Evolutionary conservation across 495 filamentous ascomycete genomes (phyloP), one percentile per base, ranked within the genome.

Genomic region (Hyphodiscus hymeniophilus): DNA sequence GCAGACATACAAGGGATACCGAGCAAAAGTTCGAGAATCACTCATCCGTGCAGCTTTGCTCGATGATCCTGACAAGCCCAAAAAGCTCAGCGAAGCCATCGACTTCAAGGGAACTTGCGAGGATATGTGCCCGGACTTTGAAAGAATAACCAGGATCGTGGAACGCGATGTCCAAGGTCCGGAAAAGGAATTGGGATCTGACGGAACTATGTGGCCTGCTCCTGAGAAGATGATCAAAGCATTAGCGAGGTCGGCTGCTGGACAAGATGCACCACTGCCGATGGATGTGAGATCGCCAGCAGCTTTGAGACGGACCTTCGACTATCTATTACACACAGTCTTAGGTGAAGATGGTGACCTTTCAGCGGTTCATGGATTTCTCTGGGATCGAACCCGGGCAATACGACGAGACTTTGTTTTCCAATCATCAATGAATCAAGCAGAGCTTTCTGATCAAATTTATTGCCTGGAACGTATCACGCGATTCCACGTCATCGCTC

Each of bases 341-440:
- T 60, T 95, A 32, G 72, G 73, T 38, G 72, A 79, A 3, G 67
- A 79, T 16, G 73, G 79, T 45, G 73, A 81, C 30, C 70, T 95
- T 5, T 74, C 79, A 0, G 60, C 74, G 3, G 76, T 86, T 32
- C 89, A 96, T 61, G 82, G 83, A 57, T 97, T 92, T 51, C 75
- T 97, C 15, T 95, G 94, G 87, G 91, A 97, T 63, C 79, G 94
- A 17, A 95, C 91, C 17, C 72, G 94, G 47, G 88, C 86, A 6
- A 84, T 99, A 48, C 80, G 94, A 23, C 91, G 92, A 52, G 94
- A 99, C 61, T 94, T 96, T 55, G 90, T 89, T 1, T 87, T 95
- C 42, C 89, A 95, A 56, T 81, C 86, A 54, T 80, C 80, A 28
- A 67, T 75, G 59, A 68, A 64, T 4, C 44, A 59, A 0, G 76